A percentile compares a stretch with the other conserved stretches of the same genome.
Evolutionary conservation across 495 filamentous ascomycete species (phyloP).

Genomic region (Hypomontagnella monticulosa): DNA sequence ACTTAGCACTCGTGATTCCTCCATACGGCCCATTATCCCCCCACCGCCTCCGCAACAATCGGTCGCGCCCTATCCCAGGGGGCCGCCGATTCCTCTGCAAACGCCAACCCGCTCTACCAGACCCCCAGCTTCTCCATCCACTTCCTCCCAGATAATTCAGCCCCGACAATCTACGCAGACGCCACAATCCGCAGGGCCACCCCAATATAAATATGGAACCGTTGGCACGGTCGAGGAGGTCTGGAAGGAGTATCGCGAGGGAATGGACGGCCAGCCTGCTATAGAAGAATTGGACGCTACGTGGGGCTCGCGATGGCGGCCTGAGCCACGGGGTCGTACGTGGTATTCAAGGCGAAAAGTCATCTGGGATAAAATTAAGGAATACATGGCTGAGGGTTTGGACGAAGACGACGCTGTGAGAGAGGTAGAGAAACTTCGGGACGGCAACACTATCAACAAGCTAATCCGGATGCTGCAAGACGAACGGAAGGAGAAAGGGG

Average conservation of each 20-base stretch:
- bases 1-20: constrained; percentile 35
- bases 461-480: constrained; percentile 49
- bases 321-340: constrained; percentile 47
- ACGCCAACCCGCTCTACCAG: constrained; percentile 43
- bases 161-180: constrained; percentile 33
- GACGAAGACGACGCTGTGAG: constrained; percentile 45
- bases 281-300: constrained; percentile 46
- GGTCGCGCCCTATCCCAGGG: constrained; percentile 37
- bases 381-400: constrained; percentile 45
- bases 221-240: constrained; percentile 48
- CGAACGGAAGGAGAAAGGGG: constrained; percentile 46
- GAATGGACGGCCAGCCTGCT: constrained; percentile 46
- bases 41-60: constrained; percentile 43
- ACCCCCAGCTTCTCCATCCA: constrained; percentile 38
- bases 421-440: constrained; percentile 47
- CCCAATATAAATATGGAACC: constrained; percentile 47
- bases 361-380: constrained; percentile 50
- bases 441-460: constrained; percentile 48
- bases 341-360: constrained; percentile 51
- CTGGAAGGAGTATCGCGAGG: constrained; percentile 49
- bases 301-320: constrained; percentile 49
- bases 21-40: constrained; percentile 38
- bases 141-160: constrained; percentile 28
- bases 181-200: constrained; percentile 39
- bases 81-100: constrained; percentile 39